Percentiles rank a stretch among this genome's conserved stretches.
These are phyloP conservation scores for Arctium minus DNA, from an alignment of 129 eudicot species.

Conservation along the genomic window DNA sequence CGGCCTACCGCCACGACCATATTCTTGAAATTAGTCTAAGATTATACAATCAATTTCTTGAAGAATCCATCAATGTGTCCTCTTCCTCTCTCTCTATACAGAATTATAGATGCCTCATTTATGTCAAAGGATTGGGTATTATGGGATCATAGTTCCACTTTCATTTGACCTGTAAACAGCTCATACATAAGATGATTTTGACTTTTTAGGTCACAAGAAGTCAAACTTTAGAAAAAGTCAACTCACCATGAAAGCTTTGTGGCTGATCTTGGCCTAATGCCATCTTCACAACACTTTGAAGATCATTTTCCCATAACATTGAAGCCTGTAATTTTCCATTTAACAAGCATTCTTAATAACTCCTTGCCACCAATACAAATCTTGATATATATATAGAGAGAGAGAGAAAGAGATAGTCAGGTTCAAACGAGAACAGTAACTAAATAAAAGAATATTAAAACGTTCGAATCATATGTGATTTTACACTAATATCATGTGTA, in stretches of 20 bases:
- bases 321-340: slow-evolving; percentile 41
- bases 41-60: slow-evolving; percentile 27
- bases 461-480: no score
- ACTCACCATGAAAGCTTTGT: slow-evolving; percentile 53
- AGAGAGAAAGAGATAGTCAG: no score
- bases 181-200: slow-evolving; percentile 8
- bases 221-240: slow-evolving; percentile 26
- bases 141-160: slow-evolving; percentile 62
- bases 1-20: neutral
- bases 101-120: slow-evolving; percentile 40
- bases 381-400: neutral
- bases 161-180: slow-evolving; percentile 48
- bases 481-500: no score
- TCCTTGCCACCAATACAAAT: neutral
- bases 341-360: neutral
- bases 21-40: slow-evolving; percentile 40
- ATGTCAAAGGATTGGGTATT: slow-evolving; percentile 21
- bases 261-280: slow-evolving; percentile 62
- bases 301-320: slow-evolving; percentile 71
- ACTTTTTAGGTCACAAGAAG: slow-evolving; percentile 8
- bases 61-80: slow-evolving; percentile 29
- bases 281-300: slow-evolving; percentile 80
- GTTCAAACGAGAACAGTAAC: no score
- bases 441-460: no score
- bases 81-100: slow-evolving; percentile 40